phyloP scores from a whole-genome alignment of 106 monocot species.

The Dactylorhiza incarnata region DNA sequence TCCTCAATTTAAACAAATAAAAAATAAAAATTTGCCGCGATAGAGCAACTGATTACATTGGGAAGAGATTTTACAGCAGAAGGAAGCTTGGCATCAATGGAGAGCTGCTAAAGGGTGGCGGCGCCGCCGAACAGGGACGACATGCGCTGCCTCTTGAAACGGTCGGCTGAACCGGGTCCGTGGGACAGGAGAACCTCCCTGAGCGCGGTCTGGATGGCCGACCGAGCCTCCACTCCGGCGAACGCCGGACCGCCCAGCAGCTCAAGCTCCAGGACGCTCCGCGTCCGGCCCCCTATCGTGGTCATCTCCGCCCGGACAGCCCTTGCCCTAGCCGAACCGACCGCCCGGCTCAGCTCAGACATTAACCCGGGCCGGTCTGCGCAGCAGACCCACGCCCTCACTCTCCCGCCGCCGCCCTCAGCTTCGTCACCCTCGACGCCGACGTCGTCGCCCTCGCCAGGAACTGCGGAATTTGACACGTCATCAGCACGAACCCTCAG shows the following conservation, averaged over 20 bases:
- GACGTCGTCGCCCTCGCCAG: conserved; percentile 62
- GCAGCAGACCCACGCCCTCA: conserved; percentile 64
- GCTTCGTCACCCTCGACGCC: conserved; percentile 23
- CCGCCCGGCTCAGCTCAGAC: conserved; percentile 52
- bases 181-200: conserved; percentile 32
- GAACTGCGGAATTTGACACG: conserved; percentile 25
- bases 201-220: conserved; percentile 40
- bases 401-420: conserved; percentile 5
- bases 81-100: not conserved
- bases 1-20: not conserved
- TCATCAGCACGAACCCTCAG: conserved; percentile 34
- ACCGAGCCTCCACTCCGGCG: conserved; percentile 14
- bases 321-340: conserved; percentile 41
- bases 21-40: not conserved
- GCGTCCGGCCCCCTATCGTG: conserved; percentile 66
- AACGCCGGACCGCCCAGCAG: conserved; percentile 5
- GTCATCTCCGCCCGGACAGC: conserved; percentile 69
- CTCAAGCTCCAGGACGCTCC: conserved; percentile 56
- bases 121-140: conserved; percentile 12
- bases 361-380: conserved; percentile 74
- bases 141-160: conserved; percentile 26
- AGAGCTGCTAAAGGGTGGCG: not conserved
- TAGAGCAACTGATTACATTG: not conserved
- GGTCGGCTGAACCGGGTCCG: conserved; percentile 22
- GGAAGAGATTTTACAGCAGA: not conserved